Percentiles rank a stretch among this genome's conserved stretches.
Evolutionary conservation across 2,329 filamentous ascomycete species (phyloP).

Genomic region (Alternaria brassicicola): DNA sequence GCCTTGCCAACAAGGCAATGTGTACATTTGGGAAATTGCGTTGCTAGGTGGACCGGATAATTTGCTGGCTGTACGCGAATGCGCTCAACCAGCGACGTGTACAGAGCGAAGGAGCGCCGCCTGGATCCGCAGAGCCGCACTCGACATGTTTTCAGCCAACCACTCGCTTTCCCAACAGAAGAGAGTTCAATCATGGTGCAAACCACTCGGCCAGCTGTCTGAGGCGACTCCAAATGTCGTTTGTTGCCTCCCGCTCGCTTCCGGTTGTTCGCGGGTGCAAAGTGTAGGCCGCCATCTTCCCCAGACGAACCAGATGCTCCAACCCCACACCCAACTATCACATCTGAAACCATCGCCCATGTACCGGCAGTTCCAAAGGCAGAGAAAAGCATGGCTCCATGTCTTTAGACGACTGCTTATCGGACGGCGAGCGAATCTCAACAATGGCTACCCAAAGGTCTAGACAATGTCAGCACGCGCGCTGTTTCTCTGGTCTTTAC

Average conservation of each 20-base stretch:
- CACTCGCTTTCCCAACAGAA: slow-evolving; percentile 18
- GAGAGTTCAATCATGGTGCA: slow-evolving; percentile 6
- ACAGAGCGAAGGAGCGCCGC: slow-evolving; percentile 4
- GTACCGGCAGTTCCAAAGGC: slow-evolving; percentile 16
- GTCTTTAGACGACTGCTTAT: background rate
- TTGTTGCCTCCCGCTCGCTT: slow-evolving; percentile 18
- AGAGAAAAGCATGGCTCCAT: slow-evolving; percentile 6
- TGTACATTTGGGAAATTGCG: slow-evolving; percentile 12
- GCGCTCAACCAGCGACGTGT: slow-evolving; percentile 1
- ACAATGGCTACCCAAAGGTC: background rate
- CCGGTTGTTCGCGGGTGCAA: slow-evolving; percentile 2
- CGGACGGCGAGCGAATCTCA: background rate
- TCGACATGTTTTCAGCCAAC: slow-evolving; percentile 9
- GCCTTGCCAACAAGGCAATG: slow-evolving; percentile 2
- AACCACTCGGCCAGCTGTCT: slow-evolving; percentile 11
- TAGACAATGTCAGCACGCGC: slow-evolving; percentile 1
- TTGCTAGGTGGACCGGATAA: slow-evolving; percentile 10
- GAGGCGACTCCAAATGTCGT: slow-evolving; percentile 7
- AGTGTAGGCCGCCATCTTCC: slow-evolving; percentile 15
- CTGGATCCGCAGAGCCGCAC: slow-evolving; percentile 19
- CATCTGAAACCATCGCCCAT: slow-evolving; percentile 17
- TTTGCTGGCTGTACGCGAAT: slow-evolving; percentile 4
- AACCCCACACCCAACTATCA: slow-evolving; percentile 15
- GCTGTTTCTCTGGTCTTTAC: background rate
- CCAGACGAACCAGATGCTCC: slow-evolving; percentile 22